Conservation (phyloP, 2,329 filamentous ascomycete species). For the Apiospora saccharicola region DNA sequence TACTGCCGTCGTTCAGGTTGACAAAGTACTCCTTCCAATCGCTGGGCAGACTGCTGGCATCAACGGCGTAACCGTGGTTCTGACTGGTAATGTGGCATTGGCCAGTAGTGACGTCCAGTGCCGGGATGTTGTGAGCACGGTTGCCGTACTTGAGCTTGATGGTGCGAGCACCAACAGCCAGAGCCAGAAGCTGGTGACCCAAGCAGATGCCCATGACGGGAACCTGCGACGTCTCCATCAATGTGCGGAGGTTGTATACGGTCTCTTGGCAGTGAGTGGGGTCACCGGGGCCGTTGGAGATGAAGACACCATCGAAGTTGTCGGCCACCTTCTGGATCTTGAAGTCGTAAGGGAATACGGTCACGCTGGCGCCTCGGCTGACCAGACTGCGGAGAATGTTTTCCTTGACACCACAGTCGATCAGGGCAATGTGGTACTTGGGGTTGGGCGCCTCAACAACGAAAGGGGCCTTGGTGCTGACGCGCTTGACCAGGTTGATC, state of each 20-base stretch:
- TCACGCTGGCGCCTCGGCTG: conserved; percentile 88
- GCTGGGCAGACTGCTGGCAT: conserved; percentile 78
- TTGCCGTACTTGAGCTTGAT: conserved; percentile 99
- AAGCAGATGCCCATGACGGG: conserved; percentile 98
- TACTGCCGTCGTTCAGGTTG: conserved; percentile 96
- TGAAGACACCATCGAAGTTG: conserved; percentile 98
- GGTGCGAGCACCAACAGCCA: conserved; percentile 86
- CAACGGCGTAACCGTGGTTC: conserved; percentile 97
- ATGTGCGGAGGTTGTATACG: conserved; percentile 86
- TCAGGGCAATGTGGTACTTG: conserved; percentile 87
- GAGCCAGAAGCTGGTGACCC: conserved; percentile 92
- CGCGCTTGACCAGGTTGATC: conserved; percentile 95
- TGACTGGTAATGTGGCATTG: conserved; percentile 99
- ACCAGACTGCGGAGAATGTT: conserved; percentile 97
- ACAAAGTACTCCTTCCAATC: conserved; percentile 99
- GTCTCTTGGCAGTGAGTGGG: conserved; percentile 96
- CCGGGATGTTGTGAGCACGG: conserved; percentile 97
- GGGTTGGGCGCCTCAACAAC: conserved; percentile 87
- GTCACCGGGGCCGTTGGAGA: conserved; percentile 98
- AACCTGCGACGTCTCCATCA: conserved; percentile 90
- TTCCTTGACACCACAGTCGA: conserved; percentile 99
- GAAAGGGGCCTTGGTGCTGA: conserved; percentile 98
- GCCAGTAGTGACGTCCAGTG: conserved; percentile 90
- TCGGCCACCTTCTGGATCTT: conserved; percentile 97
- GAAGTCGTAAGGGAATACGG: conserved; percentile 95